These are phyloP conservation scores for Ophiostoma montium DNA, from an alignment of 2,329 filamentous ascomycete genomes.

Conservation along the genomic window DNA sequence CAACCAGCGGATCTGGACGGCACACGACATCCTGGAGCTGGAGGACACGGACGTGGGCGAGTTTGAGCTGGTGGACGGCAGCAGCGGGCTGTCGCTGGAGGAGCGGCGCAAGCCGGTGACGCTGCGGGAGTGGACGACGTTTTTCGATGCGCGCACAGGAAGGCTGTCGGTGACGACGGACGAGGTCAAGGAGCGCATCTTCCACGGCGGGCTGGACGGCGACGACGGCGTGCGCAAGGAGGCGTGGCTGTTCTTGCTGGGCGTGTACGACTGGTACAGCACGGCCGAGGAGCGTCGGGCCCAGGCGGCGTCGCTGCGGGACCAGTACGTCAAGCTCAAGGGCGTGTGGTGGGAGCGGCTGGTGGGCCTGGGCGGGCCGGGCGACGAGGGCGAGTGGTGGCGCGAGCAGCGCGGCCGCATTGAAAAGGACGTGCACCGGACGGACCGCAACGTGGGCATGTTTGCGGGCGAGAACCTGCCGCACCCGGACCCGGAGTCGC, in stretches of 20 bases:
- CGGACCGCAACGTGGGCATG: conserved; percentile 85
- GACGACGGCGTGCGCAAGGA: conserved; percentile 92
- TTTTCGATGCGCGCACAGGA: conserved; percentile 67
- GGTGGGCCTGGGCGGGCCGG: conserved; percentile 64
- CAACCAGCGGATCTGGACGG: conserved; percentile 82
- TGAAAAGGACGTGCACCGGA: conserved; percentile 97
- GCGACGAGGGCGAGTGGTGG: conserved; percentile 89
- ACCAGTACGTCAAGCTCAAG: conserved; percentile 90
- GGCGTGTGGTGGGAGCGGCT: conserved; percentile 93
- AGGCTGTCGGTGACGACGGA: conserved; percentile 67
- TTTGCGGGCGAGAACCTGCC: conserved; percentile 94
- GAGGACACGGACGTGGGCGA: conserved; percentile 92
- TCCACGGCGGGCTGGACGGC: conserved; percentile 79
- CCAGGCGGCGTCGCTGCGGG: conserved; percentile 69
- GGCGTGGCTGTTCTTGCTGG: conserved; percentile 88
- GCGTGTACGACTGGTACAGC: conserved; percentile 88
- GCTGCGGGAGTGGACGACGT: conserved; percentile 76
- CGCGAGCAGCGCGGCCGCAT: conserved; percentile 86
- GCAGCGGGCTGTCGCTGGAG: conserved; percentile 53
- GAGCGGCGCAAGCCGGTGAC: conserved; percentile 68
- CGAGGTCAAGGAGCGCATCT: conserved; percentile 94
- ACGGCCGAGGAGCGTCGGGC: conserved; percentile 72
- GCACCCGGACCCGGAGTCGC: conserved; percentile 89
- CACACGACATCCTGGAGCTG: conserved; percentile 78
- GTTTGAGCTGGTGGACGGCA: conserved; percentile 81